phyloP scores from a whole-genome alignment of 257 asterid genomes.

The Haberlea rhodopensis region DNA sequence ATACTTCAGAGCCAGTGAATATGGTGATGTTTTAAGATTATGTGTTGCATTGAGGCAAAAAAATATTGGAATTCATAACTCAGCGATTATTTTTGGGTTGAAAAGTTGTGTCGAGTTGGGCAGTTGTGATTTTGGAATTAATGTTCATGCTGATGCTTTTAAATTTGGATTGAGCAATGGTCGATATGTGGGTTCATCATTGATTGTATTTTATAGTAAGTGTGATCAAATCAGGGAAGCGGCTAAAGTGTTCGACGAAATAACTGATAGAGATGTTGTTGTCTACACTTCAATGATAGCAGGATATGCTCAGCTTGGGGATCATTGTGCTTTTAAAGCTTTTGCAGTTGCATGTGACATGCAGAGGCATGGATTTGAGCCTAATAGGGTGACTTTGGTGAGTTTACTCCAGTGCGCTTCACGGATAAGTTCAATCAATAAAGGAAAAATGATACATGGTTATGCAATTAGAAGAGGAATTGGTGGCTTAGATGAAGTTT shows the following conservation, averaged over 20 bases:
- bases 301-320: slow-evolving; percentile 41
- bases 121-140: slow-evolving; percentile 39
- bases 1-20: slow-evolving; percentile 38
- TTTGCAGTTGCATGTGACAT: slow-evolving; percentile 39
- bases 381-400: slow-evolving; percentile 61
- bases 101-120: slow-evolving; percentile 49
- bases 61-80: slow-evolving; percentile 33
- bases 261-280: slow-evolving; percentile 49
- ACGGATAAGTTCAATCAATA: slow-evolving; percentile 27
- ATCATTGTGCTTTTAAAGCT: slow-evolving; percentile 31
- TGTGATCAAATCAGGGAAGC: slow-evolving; percentile 37
- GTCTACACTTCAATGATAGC: slow-evolving; percentile 54
- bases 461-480: slow-evolving; percentile 52
- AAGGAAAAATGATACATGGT: slow-evolving; percentile 56
- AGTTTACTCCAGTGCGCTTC: slow-evolving; percentile 57
- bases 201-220: slow-evolving; percentile 37
- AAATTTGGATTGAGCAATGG: slow-evolving; percentile 45
- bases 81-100: slow-evolving; percentile 45
- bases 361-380: slow-evolving; percentile 54
- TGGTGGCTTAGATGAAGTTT: slow-evolving; percentile 45
- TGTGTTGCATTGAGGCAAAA: slow-evolving; percentile 36
- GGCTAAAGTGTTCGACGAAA: slow-evolving; percentile 59
- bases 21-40: slow-evolving; percentile 36
- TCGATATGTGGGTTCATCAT: slow-evolving; percentile 51
- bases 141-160: slow-evolving; percentile 44